A percentile compares a stretch with the other conserved stretches of the same genome.
Conservation (phyloP, 129 eudicot species). For the Helianthus annuus region DNA sequence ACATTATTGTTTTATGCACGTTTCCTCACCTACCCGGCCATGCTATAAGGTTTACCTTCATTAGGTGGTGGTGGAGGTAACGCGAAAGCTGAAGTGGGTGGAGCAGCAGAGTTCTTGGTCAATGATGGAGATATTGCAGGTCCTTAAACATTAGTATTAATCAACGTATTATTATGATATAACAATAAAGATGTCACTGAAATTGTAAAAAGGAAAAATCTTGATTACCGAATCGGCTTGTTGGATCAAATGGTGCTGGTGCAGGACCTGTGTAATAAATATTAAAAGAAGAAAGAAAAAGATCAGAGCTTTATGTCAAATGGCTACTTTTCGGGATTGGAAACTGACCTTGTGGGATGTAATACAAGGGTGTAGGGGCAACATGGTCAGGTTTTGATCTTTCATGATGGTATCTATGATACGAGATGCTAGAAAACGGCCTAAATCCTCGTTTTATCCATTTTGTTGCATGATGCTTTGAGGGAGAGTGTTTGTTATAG, state of each 20-base stretch:
- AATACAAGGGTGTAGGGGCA: conserved; percentile 46
- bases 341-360: conserved; percentile 50
- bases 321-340: background rate
- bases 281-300: background rate
- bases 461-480: conserved; percentile 36
- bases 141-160: conserved; percentile 39
- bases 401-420: conserved; percentile 43
- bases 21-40: background rate
- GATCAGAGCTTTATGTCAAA: conserved; percentile 12
- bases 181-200: conserved; percentile 8
- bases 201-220: background rate
- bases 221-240: conserved; percentile 48
- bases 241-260: conserved; percentile 50
- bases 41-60: conserved; percentile 48
- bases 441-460: conserved; percentile 35
- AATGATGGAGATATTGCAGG: conserved; percentile 53
- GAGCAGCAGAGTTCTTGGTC: conserved; percentile 35
- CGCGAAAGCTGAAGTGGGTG: conserved; percentile 50
- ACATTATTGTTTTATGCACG: background rate
- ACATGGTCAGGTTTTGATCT: conserved; percentile 35
- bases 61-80: conserved; percentile 93
- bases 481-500: conserved; percentile 20
- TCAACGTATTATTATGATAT: background rate
- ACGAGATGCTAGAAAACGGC: conserved; percentile 39
- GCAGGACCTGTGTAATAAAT: conserved; percentile 43